These are phyloP conservation scores for Lobosporangium transversale DNA, from an alignment of 192 early-diverging fungal species.

Conservation along the genomic window DNA sequence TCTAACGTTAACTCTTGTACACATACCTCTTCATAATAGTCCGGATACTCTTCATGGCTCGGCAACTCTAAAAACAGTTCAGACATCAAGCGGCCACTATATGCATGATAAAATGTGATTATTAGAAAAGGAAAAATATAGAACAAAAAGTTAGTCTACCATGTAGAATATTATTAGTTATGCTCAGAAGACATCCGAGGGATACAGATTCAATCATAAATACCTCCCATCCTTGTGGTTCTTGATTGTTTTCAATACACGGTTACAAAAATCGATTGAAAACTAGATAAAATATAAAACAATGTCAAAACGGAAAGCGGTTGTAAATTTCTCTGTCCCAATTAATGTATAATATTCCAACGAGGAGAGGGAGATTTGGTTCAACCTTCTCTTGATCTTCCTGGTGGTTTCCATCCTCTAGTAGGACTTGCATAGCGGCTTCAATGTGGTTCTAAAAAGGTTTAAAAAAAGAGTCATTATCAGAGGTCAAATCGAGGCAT, in stretches of 20 bases:
- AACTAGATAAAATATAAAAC: too few species aligned
- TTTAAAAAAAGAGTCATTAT: not conserved
- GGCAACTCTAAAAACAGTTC: constrained; percentile 87
- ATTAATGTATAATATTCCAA: too few species aligned
- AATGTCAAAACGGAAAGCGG: too few species aligned
- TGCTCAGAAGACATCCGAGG: too few species aligned
- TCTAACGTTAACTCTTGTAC: too few species aligned
- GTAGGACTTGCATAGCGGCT: constrained; percentile 17
- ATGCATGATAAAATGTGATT: not conserved
- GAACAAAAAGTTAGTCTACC: not conserved
- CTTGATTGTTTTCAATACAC: constrained; percentile 38
- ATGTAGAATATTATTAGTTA: not conserved
- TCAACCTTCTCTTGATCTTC: constrained; percentile 40
- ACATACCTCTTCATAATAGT: constrained; percentile 79
- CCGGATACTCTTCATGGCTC: constrained; percentile 81
- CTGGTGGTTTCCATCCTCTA: constrained; percentile 32
- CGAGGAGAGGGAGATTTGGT: too few species aligned
- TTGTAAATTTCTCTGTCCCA: too few species aligned
- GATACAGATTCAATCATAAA: too few species aligned
- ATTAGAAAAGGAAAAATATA: not conserved
- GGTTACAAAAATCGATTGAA: constrained; percentile 32
- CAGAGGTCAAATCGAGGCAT: not conserved
- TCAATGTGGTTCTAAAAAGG: constrained; percentile 35
- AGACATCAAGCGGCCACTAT: constrained; percentile 68
- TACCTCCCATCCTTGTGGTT: constrained; percentile 46